Percentiles rank a stretch among this genome's conserved stretches.
Evolutionary conservation across 768 basidiomycete genomes (phyloP).

Genomic region (Gymnopilus dilepis): DNA sequence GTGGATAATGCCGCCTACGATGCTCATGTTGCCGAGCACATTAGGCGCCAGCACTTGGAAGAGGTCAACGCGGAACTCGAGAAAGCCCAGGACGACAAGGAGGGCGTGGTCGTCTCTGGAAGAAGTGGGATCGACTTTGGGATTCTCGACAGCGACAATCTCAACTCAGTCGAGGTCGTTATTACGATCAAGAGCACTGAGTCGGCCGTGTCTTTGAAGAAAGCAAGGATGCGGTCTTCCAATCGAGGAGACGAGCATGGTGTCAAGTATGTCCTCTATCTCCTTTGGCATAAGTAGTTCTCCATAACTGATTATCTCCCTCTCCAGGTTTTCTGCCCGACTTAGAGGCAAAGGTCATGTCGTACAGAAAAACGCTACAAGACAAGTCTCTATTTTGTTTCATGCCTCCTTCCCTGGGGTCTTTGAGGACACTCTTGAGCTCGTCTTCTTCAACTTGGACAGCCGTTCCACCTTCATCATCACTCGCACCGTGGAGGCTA

Average conservation of each 20-base stretch:
- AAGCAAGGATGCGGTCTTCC: slow-evolving; percentile 30
- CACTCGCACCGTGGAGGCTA: slow-evolving; percentile 47
- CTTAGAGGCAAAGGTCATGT: slow-evolving; percentile 37
- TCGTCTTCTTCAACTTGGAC: slow-evolving; percentile 45
- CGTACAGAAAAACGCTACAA: slow-evolving; percentile 28
- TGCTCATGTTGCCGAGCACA: slow-evolving; percentile 37
- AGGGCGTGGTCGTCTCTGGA: slow-evolving; percentile 46
- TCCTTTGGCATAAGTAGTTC: neutral
- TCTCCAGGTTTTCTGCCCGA: slow-evolving; percentile 37
- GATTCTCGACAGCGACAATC: slow-evolving; percentile 40
- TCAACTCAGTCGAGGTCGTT: slow-evolving; percentile 30
- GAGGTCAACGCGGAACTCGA: slow-evolving; percentile 40
- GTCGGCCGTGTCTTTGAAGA: slow-evolving; percentile 28
- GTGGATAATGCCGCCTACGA: slow-evolving; percentile 28
- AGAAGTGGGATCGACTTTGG: slow-evolving; percentile 53
- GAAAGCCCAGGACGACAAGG: slow-evolving; percentile 51
- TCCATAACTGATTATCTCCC: neutral
- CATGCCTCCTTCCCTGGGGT: slow-evolving; percentile 45
- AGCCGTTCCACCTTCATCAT: slow-evolving; percentile 49
- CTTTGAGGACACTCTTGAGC: slow-evolving; percentile 53
- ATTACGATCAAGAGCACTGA: slow-evolving; percentile 33
- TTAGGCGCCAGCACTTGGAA: slow-evolving; percentile 32
- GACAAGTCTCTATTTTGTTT: slow-evolving; percentile 37
- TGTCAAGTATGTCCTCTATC: slow-evolving; percentile 26
- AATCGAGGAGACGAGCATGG: slow-evolving; percentile 28